Evolutionary conservation across 2,329 filamentous ascomycete genomes (phyloP).

Genomic region (Paracorniculantispora psalliotae): DNA sequence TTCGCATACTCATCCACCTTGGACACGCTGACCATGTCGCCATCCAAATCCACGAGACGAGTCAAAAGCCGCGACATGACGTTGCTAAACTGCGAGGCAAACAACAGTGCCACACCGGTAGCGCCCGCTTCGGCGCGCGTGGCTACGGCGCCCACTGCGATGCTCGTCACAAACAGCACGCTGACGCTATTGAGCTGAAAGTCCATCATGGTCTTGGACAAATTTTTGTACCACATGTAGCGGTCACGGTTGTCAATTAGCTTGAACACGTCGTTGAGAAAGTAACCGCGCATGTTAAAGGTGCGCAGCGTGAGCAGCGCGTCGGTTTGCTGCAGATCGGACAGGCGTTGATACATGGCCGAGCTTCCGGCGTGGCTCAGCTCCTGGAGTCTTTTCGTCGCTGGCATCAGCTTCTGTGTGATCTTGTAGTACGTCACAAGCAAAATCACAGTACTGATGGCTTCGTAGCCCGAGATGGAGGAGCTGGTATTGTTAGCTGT

Average conservation of each 20-base stretch:
- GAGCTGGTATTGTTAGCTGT: neutral
- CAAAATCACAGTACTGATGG: neutral
- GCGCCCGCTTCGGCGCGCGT: conserved; percentile 56
- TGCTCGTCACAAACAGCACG: conserved; percentile 55
- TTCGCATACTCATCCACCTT: conserved; percentile 59
- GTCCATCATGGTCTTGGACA: conserved; percentile 66
- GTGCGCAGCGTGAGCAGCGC: conserved; percentile 43
- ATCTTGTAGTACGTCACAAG: neutral
- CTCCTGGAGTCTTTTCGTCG: conserved; percentile 63
- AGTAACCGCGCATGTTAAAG: conserved; percentile 57
- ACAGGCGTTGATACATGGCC: conserved; percentile 54
- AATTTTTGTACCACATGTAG: conserved; percentile 59
- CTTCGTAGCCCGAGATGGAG: neutral
- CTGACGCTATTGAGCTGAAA: conserved; percentile 61
- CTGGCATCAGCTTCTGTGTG: conserved; percentile 38
- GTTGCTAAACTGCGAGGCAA: conserved; percentile 50
- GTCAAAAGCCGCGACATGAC: neutral
- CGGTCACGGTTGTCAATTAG: conserved; percentile 51
- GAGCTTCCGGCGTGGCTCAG: conserved; percentile 66
- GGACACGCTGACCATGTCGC: conserved; percentile 49
- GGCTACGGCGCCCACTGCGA: conserved; percentile 53
- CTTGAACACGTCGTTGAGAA: conserved; percentile 46
- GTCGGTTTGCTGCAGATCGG: conserved; percentile 42
- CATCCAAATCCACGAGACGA: neutral
- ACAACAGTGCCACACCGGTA: conserved; percentile 64